Percentiles rank a stretch among this genome's conserved stretches.
Conservation (phyloP, 139 green algal genomes). For the Chlamydomonas asymmetrica region DNA sequence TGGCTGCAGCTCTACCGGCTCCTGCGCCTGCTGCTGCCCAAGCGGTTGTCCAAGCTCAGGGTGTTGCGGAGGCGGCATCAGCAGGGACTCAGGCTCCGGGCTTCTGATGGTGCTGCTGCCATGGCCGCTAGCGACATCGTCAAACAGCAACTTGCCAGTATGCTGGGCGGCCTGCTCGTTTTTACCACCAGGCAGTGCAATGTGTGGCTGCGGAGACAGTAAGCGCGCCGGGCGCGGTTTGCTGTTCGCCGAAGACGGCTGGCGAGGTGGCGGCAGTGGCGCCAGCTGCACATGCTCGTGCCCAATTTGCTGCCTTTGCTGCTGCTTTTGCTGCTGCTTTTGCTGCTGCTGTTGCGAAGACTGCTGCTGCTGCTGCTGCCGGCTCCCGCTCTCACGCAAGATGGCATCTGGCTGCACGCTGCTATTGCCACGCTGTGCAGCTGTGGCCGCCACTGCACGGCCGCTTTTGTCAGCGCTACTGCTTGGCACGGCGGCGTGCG, state of each 20-base stretch:
- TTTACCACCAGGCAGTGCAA: no score
- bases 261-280: no score
- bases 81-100: background rate
- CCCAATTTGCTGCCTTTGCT: background rate
- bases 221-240: background rate
- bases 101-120: background rate
- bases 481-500: background rate
- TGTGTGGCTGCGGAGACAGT: no score
- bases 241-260: background rate
- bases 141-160: background rate
- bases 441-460: background rate
- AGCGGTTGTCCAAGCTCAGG: background rate
- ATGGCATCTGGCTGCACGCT: background rate
- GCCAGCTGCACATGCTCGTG: background rate
- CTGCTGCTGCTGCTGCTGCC: background rate
- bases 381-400: background rate
- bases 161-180: background rate
- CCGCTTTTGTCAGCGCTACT: background rate
- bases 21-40: background rate
- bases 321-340: background rate
- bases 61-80: background rate
- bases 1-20: background rate
- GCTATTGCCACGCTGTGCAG: background rate
- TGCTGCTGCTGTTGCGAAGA: background rate
- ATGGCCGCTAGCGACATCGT: background rate